Percentiles rank a stretch among this genome's conserved stretches.
phyloP scores from a whole-genome alignment of 139 green algal species.

The Zygnema circumcarinatum region DNA sequence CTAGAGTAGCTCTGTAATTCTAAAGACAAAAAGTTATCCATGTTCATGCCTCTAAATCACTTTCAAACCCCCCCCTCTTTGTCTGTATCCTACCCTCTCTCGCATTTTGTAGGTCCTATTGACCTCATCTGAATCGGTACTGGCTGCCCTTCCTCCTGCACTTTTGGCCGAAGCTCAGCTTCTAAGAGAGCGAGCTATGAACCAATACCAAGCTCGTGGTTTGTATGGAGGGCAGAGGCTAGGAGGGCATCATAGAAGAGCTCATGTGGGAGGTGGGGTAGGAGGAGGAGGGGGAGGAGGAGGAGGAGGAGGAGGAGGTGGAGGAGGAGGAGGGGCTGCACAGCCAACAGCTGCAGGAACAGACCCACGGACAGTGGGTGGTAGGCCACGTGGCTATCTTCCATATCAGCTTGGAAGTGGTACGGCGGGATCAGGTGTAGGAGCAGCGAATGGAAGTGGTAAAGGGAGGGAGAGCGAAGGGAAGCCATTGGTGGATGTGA shows the following conservation, averaged over 20 bases:
- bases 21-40: too few species aligned
- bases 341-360: neutral
- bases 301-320: slow-evolving; percentile 9
- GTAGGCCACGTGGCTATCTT: neutral
- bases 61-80: too few species aligned
- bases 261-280: slow-evolving; percentile 3
- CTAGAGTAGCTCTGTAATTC: too few species aligned
- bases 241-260: neutral
- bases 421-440: neutral
- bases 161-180: slow-evolving; percentile 81
- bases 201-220: slow-evolving; percentile 33
- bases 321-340: neutral
- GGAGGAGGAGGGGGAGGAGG: neutral
- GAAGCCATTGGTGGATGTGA: slow-evolving; percentile 71
- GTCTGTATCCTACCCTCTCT: too few species aligned
- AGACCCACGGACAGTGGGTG: neutral
- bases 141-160: slow-evolving; percentile 78
- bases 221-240: slow-evolving; percentile 2
- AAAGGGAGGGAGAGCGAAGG: slow-evolving; percentile 61
- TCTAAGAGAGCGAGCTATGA: slow-evolving; percentile 66
- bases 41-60: too few species aligned
- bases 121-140: slow-evolving; percentile 76
- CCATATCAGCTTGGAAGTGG: neutral
- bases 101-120: slow-evolving; percentile 62
- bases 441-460: neutral